Evolutionary conservation across 108 stramenopile species (phyloP).

Genomic region (Conticribra guillardii): DNA sequence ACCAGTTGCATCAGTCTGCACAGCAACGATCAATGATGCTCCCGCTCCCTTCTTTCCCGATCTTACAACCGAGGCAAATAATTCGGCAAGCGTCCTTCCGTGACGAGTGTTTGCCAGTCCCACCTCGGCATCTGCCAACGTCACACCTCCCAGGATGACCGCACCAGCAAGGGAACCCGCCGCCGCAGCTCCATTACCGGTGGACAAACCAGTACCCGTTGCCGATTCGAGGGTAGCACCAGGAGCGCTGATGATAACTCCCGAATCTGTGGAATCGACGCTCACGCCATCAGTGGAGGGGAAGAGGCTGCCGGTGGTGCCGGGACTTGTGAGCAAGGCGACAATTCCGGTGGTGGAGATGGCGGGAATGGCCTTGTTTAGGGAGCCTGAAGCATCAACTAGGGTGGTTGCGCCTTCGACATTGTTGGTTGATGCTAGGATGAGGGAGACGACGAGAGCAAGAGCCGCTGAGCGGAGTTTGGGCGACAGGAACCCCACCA

Average conservation of each 20-base stretch:
- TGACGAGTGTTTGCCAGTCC: slow-evolving; percentile 76
- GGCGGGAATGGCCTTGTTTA: slow-evolving; percentile 53
- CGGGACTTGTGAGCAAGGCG: slow-evolving; percentile 68
- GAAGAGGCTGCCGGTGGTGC: slow-evolving; percentile 49
- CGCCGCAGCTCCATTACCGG: slow-evolving; percentile 60
- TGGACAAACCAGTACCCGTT: slow-evolving; percentile 27
- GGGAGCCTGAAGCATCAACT: slow-evolving; percentile 61
- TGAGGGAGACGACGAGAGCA: neutral
- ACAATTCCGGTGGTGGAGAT: slow-evolving; percentile 54
- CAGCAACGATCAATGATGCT: slow-evolving; percentile 57
- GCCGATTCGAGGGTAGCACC: slow-evolving; percentile 70
- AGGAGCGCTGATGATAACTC: slow-evolving; percentile 34
- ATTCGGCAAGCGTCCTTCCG: slow-evolving; percentile 72
- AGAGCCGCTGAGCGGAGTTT: neutral
- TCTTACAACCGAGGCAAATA: slow-evolving; percentile 62
- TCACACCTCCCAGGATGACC: slow-evolving; percentile 74
- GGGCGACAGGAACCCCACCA: neutral
- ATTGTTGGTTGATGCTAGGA: slow-evolving; percentile 2
- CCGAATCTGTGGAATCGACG: slow-evolving; percentile 1
- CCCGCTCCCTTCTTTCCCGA: slow-evolving; percentile 13
- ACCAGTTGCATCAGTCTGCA: slow-evolving; percentile 38
- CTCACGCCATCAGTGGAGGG: slow-evolving; percentile 1
- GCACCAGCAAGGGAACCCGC: slow-evolving; percentile 59
- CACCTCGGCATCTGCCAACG: slow-evolving; percentile 70
- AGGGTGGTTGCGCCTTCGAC: slow-evolving; percentile 32